Evolutionary conservation across 2,329 filamentous ascomycete species (phyloP).

Genomic region (Leptosphaerulina australis): DNA sequence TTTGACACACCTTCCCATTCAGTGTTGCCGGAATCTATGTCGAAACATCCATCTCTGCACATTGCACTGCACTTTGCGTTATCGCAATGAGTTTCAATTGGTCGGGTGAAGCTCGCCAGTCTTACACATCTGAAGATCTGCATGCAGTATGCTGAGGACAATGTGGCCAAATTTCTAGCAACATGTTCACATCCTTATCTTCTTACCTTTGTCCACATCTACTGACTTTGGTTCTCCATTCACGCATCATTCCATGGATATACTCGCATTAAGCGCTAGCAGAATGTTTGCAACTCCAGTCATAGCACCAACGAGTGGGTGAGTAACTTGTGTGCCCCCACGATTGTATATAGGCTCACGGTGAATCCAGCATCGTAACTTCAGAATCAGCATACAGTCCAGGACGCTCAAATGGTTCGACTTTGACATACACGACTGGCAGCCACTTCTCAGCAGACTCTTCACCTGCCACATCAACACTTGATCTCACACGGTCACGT

Average conservation of each 20-base stretch:
- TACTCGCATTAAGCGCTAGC: conserved; percentile 4
- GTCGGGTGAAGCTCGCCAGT: neutral
- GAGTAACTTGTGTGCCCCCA: neutral
- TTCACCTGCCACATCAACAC: conserved; percentile 15
- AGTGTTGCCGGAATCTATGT: conserved; percentile 9
- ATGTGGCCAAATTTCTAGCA: conserved; percentile 14
- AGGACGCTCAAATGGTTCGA: neutral
- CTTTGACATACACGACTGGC: conserved; percentile 6
- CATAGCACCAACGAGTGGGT: conserved; percentile 9
- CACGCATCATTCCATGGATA: neutral
- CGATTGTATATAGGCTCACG: neutral
- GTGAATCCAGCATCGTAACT: neutral
- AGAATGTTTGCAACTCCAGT: conserved; percentile 7
- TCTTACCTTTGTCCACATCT: neutral
- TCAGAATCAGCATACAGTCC: neutral
- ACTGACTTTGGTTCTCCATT: neutral
- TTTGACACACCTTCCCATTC: conserved; percentile 15
- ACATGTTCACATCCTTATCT: neutral
- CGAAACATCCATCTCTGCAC: conserved; percentile 3
- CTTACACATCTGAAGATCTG: conserved; percentile 8
- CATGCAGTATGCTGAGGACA: conserved; percentile 10
- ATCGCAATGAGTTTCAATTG: conserved; percentile 5
- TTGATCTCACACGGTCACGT: conserved; percentile 14
- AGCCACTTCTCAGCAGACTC: conserved; percentile 19
- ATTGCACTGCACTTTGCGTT: conserved; percentile 14